Conservation (phyloP, 371 early-diverging fungal species). For the Rhizomucor pusillus region DNA sequence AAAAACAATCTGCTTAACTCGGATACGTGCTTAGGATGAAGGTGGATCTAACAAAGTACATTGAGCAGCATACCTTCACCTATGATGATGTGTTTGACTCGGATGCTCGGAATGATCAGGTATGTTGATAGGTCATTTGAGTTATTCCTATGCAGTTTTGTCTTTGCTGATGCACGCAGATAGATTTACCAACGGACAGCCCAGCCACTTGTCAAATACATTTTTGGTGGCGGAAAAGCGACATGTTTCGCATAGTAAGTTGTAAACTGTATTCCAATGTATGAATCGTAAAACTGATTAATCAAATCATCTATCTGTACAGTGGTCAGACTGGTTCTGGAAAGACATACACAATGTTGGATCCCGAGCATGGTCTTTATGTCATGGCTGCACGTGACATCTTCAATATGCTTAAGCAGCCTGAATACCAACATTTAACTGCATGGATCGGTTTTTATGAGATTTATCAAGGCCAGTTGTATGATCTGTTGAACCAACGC, state of each 20-base stretch:
- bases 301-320: background rate
- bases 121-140: constrained; percentile 13
- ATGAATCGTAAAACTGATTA: too few relatives aligned
- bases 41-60: constrained; percentile 92
- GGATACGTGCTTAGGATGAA: constrained; percentile 60
- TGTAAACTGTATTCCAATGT: too few relatives aligned
- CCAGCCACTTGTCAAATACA: constrained; percentile 89
- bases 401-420: constrained; percentile 69
- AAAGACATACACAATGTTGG: constrained; percentile 99
- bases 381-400: constrained; percentile 92
- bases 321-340: constrained; percentile 97
- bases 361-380: constrained; percentile 81
- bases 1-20: background rate
- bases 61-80: constrained; percentile 90
- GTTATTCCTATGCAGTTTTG: too few relatives aligned
- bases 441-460: constrained; percentile 94
- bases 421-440: constrained; percentile 68
- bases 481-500: constrained; percentile 89
- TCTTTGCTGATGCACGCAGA: too few relatives aligned
- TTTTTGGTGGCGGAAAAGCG: constrained; percentile 94
- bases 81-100: constrained; percentile 98
- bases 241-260: constrained; percentile 98
- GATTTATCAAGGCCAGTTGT: constrained; percentile 95
- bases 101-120: constrained; percentile 77
- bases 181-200: constrained; percentile 90